Evolutionary conservation across 2,329 filamentous ascomycete species (phyloP).

Genomic region (Nannizziopsis arthrosporioides): DNA sequence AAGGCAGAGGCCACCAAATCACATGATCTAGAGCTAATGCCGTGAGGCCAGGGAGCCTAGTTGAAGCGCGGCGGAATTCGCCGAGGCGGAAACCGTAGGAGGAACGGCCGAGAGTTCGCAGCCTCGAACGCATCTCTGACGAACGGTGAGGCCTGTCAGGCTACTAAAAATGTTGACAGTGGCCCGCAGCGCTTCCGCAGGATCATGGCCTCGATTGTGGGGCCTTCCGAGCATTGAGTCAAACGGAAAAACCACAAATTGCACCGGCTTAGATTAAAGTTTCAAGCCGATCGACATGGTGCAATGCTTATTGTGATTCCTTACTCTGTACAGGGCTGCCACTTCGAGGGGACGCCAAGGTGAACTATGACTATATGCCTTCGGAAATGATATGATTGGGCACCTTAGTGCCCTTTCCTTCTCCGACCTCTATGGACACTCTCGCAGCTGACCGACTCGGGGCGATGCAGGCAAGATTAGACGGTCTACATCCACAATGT

Average conservation of each 20-base stretch:
- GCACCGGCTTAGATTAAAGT: not conserved
- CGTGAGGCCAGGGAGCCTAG: not conserved
- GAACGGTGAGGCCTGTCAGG: constrained; percentile 1
- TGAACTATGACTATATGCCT: not conserved
- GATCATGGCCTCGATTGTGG: not conserved
- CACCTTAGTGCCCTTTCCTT: constrained; percentile 6
- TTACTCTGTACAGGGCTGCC: not conserved
- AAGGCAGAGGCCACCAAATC: not conserved
- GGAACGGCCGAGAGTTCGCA: not conserved
- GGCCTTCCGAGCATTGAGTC: constrained; percentile 2
- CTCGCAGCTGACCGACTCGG: constrained; percentile 6
- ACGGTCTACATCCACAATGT: not conserved
- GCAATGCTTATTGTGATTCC: not conserved
- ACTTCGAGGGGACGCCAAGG: not conserved
- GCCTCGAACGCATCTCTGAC: not conserved
- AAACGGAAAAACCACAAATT: not conserved
- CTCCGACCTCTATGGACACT: not conserved
- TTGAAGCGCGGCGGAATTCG: constrained; percentile 3
- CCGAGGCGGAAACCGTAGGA: not conserved
- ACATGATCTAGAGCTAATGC: not conserved
- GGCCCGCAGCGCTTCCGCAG: constrained; percentile 1
- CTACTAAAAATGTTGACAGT: not conserved
- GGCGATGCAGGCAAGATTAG: constrained; percentile 9
- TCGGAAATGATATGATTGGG: not conserved
- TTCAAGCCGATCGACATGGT: constrained; percentile 6